Conservation (phyloP, 352 stramenopile genomes). For the Globisporangium yorkense region DNA sequence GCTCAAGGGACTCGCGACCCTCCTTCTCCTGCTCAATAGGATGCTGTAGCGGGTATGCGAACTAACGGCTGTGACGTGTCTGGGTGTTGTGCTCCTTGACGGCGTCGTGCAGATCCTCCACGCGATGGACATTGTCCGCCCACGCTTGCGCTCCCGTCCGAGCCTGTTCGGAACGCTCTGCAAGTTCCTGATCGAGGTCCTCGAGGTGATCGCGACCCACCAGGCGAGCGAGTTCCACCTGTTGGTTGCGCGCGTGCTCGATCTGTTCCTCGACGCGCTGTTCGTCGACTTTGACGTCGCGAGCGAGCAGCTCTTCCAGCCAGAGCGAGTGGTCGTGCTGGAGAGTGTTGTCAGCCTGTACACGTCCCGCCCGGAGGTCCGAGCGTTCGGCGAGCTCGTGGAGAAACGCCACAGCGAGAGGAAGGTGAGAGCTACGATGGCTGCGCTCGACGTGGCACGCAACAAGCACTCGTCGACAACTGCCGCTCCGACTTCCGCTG, state of each 20-base stretch:
- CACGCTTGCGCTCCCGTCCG: conserved; percentile 27
- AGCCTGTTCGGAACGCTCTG: conserved; percentile 29
- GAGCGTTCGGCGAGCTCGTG: conserved; percentile 38
- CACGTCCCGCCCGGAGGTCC: conserved; percentile 31
- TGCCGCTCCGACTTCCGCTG: conserved; percentile 1
- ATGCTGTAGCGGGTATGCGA: neutral
- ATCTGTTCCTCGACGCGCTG: conserved; percentile 46
- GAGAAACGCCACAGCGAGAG: conserved; percentile 25
- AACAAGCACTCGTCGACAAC: conserved; percentile 37
- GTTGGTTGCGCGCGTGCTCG: conserved; percentile 40
- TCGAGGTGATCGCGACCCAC: conserved; percentile 55
- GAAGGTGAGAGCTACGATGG: conserved; percentile 19
- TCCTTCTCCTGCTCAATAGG: too few relatives aligned
- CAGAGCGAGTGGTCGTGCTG: conserved; percentile 28
- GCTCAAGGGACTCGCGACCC: too few relatives aligned
- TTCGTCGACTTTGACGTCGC: conserved; percentile 28
- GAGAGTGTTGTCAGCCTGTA: conserved; percentile 49
- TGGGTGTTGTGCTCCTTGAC: neutral
- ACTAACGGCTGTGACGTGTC: neutral
- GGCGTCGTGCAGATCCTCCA: conserved; percentile 35
- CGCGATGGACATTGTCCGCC: conserved; percentile 51
- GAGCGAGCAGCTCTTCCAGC: conserved; percentile 31
- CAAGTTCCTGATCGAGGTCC: conserved; percentile 61
- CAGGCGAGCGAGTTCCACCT: conserved; percentile 64
- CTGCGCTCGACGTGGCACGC: conserved; percentile 23